These are phyloP conservation scores for Malus sieversii DNA, from an alignment of 306 rosid genomes.

Conservation along the genomic window DNA sequence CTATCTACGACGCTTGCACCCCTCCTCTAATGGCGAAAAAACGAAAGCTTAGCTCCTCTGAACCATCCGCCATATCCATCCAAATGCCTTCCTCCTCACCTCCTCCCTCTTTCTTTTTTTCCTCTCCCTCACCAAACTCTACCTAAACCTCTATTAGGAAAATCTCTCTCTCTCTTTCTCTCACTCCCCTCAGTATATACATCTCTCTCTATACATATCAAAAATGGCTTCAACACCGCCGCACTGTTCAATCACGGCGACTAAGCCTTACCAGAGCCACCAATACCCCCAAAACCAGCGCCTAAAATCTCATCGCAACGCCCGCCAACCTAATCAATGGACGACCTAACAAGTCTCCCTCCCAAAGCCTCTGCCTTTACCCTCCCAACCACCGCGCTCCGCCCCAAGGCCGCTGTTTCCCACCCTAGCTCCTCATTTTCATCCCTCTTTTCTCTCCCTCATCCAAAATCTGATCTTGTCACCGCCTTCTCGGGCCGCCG, in stretches of 20 bases:
- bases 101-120: background rate
- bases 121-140: conserved; percentile 7
- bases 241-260: conserved; percentile 42
- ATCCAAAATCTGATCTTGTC: conserved; percentile 41
- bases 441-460: conserved; percentile 34
- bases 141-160: background rate
- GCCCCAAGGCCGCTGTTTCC: conserved; percentile 7
- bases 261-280: conserved; percentile 42
- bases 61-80: conserved; percentile 5
- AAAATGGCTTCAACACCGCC: conserved; percentile 69
- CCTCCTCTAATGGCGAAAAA: too few species aligned
- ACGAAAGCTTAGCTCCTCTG: too few species aligned
- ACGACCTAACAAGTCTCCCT: conserved; percentile 37
- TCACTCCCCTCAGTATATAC: background rate
- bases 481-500: conserved; percentile 75
- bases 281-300: conserved; percentile 36
- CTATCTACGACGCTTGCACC: too few species aligned
- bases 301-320: conserved; percentile 32
- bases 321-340: conserved; percentile 35
- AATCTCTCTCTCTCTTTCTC: background rate
- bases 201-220: background rate
- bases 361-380: conserved; percentile 25
- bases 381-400: conserved; percentile 20
- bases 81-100: conserved; percentile 6
- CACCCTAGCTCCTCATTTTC: conserved; percentile 36